Evolutionary conservation across 2,329 filamentous ascomycete genomes (phyloP).

Genomic region (Trichoderma gracile): DNA sequence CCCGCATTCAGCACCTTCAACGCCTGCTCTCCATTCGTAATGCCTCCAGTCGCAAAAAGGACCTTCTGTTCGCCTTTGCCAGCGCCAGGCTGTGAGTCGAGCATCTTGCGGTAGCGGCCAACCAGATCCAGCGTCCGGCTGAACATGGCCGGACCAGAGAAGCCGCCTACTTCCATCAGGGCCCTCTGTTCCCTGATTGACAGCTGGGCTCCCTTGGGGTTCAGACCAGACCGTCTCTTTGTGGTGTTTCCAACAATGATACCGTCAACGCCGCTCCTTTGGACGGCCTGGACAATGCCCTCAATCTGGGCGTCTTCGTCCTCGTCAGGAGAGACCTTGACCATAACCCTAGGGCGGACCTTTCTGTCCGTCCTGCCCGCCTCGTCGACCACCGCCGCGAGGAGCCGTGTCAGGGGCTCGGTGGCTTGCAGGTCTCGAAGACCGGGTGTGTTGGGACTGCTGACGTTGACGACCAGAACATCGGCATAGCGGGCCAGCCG

Average conservation of each 20-base stretch:
- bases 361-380: constrained; percentile 68
- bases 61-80: constrained; percentile 61
- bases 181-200: constrained; percentile 65
- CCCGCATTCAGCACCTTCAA: constrained; percentile 81
- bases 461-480: constrained; percentile 96
- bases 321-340: constrained; percentile 97
- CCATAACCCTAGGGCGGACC: constrained; percentile 75
- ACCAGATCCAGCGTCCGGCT: constrained; percentile 77
- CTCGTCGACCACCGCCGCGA: constrained; percentile 79
- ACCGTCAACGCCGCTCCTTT: constrained; percentile 83
- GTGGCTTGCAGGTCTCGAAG: constrained; percentile 82
- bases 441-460: constrained; percentile 92
- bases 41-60: constrained; percentile 91
- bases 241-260: constrained; percentile 98
- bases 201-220: constrained; percentile 67
- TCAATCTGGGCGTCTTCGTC: constrained; percentile 80
- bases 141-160: constrained; percentile 89
- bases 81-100: constrained; percentile 53
- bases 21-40: constrained; percentile 85
- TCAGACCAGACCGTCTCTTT: constrained; percentile 70
- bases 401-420: constrained; percentile 76
- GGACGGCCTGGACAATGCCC: constrained; percentile 85
- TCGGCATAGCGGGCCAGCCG: constrained; percentile 85
- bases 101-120: constrained; percentile 69
- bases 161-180: constrained; percentile 78